Base-by-base conservation (phyloP, 2,329 filamentous ascomycete genomes). In the Dothidotthia symphoricarpi region DNA sequence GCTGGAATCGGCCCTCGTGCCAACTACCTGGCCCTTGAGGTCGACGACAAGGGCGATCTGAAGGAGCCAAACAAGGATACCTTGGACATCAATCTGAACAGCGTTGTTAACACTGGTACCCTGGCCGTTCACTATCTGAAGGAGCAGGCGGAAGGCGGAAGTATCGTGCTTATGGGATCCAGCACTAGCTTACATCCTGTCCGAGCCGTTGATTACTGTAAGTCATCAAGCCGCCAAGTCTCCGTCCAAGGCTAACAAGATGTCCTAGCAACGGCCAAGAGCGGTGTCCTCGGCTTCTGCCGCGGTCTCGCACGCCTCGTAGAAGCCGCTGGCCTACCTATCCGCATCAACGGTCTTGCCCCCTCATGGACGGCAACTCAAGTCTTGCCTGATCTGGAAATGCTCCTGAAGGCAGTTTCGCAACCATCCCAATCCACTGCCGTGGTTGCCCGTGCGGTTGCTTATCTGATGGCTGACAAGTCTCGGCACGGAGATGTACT, bases 301-400 rank as follows among this genome's bases (percentile, higher is more conserved):
- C 70, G 77, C 17, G 71, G 73, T 3, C 59, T 78, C 8, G 56
- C 69, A 1, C 58, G 62, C 3, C 57, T 71, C 3, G 47, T 77
- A 3, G 45, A 53, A 10, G 49, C 48, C 2, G 60, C 66, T 9
- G 43, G 54, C 13, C 43, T 75, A 1, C 72, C 75, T 1, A 72
- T 82, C 28, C 74, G 78, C 11, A 55, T 82, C 34, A 82, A 82
- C 62, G 71, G 68, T 5, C 61, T 82, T 14, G 71, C 75, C 1
- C 77, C 78, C 1, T 73, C 68, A 19, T 81, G 77, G 77, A 80
- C 78, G 0, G 61, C 67, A 3, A 76, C 75, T 12, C 69, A 64
- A 10, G 66, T 80, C 1, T 56, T 79, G 2, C 70, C 74, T 0
- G 47, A 72, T 13, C 59, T 76, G 44, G 60, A 64, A n/a, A 48